Percentiles rank a stretch among this genome's conserved stretches.
Conservation (phyloP, 495 filamentous ascomycete genomes). For the Neurospora tetrasperma region DNA sequence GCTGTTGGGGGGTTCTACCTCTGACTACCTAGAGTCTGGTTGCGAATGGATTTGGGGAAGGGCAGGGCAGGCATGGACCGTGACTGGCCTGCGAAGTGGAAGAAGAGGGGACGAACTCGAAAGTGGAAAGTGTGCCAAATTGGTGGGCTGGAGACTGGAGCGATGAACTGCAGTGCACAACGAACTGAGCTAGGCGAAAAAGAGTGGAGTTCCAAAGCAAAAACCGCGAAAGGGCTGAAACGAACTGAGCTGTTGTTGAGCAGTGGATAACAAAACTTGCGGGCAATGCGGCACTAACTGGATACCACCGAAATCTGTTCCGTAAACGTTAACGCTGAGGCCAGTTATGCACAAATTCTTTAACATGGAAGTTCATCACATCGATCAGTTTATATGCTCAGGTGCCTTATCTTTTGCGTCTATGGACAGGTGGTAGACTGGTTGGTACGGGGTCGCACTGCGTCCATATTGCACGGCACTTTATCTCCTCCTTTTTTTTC, state of each 20-base stretch:
- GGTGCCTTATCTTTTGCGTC: background rate
- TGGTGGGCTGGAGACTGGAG: conserved; percentile 11
- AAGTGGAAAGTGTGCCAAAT: conserved; percentile 10
- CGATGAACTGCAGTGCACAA: background rate
- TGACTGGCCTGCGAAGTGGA: background rate
- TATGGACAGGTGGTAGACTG: background rate
- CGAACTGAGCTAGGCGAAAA: background rate
- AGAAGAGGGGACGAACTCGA: background rate
- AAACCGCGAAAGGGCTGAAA: background rate
- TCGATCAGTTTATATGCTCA: background rate
- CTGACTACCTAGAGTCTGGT: background rate
- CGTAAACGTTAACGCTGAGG: background rate
- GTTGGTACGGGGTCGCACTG: background rate
- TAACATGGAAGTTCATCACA: background rate
- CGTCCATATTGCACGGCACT: background rate
- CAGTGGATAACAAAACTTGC: background rate
- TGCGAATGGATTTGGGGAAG: background rate
- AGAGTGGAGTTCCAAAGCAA: background rate
- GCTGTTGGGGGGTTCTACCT: background rate
- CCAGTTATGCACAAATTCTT: background rate
- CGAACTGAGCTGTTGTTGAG: background rate
- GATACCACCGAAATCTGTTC: background rate
- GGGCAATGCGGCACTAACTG: background rate
- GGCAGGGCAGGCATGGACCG: background rate
- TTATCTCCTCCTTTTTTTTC: background rate